A percentile compares a stretch with the other conserved stretches of the same genome.
Evolutionary conservation across 306 rosid genomes (phyloP).

Genomic region (Rosa chinensis): DNA sequence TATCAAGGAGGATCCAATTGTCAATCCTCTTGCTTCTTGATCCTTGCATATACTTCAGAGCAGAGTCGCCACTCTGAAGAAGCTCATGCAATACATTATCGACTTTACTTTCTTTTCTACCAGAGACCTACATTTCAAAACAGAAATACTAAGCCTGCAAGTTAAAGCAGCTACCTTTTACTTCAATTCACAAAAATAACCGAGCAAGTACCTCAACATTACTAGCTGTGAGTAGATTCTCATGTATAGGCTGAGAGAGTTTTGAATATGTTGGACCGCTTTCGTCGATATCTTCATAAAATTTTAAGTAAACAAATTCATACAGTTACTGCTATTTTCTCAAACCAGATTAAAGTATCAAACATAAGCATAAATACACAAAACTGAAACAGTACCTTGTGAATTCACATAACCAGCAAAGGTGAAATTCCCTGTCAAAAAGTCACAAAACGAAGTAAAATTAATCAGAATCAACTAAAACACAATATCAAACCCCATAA

Average conservation of each 20-base stretch:
- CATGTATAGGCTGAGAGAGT: slow-evolving; percentile 48
- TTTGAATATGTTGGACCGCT: slow-evolving; percentile 50
- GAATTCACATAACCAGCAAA: slow-evolving; percentile 44
- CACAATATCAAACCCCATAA: not conserved
- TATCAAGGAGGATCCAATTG: slow-evolving; percentile 76
- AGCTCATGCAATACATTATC: slow-evolving; percentile 56
- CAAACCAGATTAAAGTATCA: not conserved
- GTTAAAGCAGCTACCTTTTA: not conserved
- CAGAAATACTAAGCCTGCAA: slow-evolving; percentile 12
- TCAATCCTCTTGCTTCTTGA: slow-evolving; percentile 62
- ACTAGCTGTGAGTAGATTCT: slow-evolving; percentile 51
- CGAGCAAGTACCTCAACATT: slow-evolving; percentile 42
- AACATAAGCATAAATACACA: not conserved
- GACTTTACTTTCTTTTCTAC: slow-evolving; percentile 46
- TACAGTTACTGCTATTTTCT: not conserved
- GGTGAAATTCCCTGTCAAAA: slow-evolving; percentile 40
- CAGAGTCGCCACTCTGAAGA: slow-evolving; percentile 65
- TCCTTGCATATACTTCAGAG: slow-evolving; percentile 70
- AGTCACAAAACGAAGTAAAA: not conserved
- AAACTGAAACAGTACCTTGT: slow-evolving; percentile 42
- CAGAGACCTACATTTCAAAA: slow-evolving; percentile 47
- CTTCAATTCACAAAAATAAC: not conserved
- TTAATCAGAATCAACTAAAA: slow-evolving; percentile 20
- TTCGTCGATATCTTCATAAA: slow-evolving; percentile 54
- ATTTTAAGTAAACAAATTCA: not conserved